phyloP scores from a whole-genome alignment of 2,329 filamentous ascomycete species.

The Corynespora cassiicola region DNA sequence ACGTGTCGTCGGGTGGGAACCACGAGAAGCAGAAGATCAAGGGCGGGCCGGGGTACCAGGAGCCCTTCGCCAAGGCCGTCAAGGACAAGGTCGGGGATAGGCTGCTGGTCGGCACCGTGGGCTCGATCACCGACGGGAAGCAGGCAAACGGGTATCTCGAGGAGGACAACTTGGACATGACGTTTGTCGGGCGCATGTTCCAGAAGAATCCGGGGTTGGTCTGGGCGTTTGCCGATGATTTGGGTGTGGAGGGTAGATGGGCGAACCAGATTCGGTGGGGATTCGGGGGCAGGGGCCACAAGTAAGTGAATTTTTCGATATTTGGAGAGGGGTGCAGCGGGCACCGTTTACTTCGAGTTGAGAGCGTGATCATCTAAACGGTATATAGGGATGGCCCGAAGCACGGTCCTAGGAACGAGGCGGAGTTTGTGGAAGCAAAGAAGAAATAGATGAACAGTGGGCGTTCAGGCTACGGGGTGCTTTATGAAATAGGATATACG shows the following conservation, averaged over 20 bases:
- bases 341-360: no score
- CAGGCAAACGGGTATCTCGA: slow-evolving; percentile 59
- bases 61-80: slow-evolving; percentile 73
- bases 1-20: slow-evolving; percentile 80
- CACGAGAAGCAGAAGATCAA: slow-evolving; percentile 66
- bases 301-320: no score
- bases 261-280: slow-evolving; percentile 74
- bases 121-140: slow-evolving; percentile 72
- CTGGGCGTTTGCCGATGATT: slow-evolving; percentile 73
- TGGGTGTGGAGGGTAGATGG: slow-evolving; percentile 74
- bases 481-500: no score
- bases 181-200: slow-evolving; percentile 77
- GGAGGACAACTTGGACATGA: slow-evolving; percentile 65
- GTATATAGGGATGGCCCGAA: no score
- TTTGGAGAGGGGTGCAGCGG: no score
- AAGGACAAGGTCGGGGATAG: slow-evolving; percentile 76
- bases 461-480: no score
- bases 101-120: slow-evolving; percentile 76
- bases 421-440: no score
- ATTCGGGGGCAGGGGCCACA: slow-evolving; percentile 57
- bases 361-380: no score
- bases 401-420: no score
- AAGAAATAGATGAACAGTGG: no score
- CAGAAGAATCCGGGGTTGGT: slow-evolving; percentile 83
- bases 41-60: slow-evolving; percentile 73